A percentile compares a stretch with the other conserved stretches of the same genome.
These are phyloP conservation scores for Coemansia sp. DNA, from an alignment of 371 early-diverging fungal genomes.

Conservation along the genomic window DNA sequence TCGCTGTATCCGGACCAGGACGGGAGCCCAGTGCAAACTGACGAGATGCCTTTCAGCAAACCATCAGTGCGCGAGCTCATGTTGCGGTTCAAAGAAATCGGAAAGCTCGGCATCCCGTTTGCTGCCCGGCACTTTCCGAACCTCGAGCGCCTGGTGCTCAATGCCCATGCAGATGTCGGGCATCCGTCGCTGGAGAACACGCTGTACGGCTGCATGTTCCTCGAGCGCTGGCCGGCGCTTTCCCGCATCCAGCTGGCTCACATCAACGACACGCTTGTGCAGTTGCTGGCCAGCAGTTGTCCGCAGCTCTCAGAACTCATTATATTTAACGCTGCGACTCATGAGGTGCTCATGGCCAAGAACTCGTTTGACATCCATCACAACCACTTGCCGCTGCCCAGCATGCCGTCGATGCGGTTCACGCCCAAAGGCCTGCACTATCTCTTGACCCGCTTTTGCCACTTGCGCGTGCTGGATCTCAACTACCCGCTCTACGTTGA, in stretches of 20 bases:
- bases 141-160: conserved; percentile 45
- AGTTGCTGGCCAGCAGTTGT: conserved; percentile 47
- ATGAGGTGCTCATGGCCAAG: conserved; percentile 44
- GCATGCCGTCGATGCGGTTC: conserved; percentile 47
- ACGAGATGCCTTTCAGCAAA: conserved; percentile 45
- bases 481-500: conserved; percentile 51
- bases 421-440: conserved; percentile 51
- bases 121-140: conserved; percentile 48
- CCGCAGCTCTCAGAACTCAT: conserved; percentile 44
- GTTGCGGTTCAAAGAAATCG: conserved; percentile 45
- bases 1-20: conserved; percentile 19
- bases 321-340: conserved; percentile 47
- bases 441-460: conserved; percentile 41
- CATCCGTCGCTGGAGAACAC: conserved; percentile 50
- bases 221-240: conserved; percentile 38
- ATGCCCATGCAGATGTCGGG: conserved; percentile 42
- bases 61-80: conserved; percentile 50
- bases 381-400: conserved; percentile 42
- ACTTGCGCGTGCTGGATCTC: conserved; percentile 48
- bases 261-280: conserved; percentile 49
- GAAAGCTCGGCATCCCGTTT: conserved; percentile 51
- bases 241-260: conserved; percentile 48
- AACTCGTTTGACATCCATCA: conserved; percentile 52
- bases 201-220: conserved; percentile 50
- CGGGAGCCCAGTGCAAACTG: not conserved